Evolutionary conservation across 805 yeast genomes (phyloP).

Genomic region (Wickerhamomyces pijperi): DNA sequence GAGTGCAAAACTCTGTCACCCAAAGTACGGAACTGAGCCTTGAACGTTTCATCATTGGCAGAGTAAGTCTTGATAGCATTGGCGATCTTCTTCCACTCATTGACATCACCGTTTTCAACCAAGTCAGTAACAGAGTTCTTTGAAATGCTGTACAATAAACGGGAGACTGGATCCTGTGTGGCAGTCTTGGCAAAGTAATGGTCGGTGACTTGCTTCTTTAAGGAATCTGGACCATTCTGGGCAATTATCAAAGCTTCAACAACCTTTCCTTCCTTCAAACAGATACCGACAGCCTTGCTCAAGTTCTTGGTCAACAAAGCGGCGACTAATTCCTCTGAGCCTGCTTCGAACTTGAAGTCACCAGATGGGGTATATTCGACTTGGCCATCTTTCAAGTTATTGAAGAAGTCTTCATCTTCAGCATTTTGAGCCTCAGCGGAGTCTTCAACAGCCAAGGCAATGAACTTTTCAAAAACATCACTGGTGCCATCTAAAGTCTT

Average conservation of each 20-base stretch:
- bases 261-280: constrained; percentile 51
- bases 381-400: constrained; percentile 20
- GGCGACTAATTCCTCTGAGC: constrained; percentile 24
- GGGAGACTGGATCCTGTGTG: constrained; percentile 40
- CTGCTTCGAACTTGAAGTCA: constrained; percentile 33
- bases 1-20: constrained; percentile 66
- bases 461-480: constrained; percentile 35
- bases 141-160: constrained; percentile 61
- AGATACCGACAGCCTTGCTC: constrained; percentile 54
- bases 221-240: constrained; percentile 46
- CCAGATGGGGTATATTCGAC: constrained; percentile 38
- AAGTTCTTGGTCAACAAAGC: constrained; percentile 52
- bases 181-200: constrained; percentile 58
- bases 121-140: constrained; percentile 50
- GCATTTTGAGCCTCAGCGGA: constrained; percentile 15
- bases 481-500: constrained; percentile 43
- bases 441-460: constrained; percentile 22
- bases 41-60: constrained; percentile 35
- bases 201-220: constrained; percentile 58
- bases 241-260: constrained; percentile 80
- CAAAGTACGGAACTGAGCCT: constrained; percentile 44
- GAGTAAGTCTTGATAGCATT: constrained; percentile 51
- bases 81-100: constrained; percentile 80
- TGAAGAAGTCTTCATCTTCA: constrained; percentile 25
- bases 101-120: constrained; percentile 64